Percentiles rank a stretch among this genome's conserved stretches.
Conservation (phyloP, 192 early-diverging fungal species). For the Cladochytrium replicatum region DNA sequence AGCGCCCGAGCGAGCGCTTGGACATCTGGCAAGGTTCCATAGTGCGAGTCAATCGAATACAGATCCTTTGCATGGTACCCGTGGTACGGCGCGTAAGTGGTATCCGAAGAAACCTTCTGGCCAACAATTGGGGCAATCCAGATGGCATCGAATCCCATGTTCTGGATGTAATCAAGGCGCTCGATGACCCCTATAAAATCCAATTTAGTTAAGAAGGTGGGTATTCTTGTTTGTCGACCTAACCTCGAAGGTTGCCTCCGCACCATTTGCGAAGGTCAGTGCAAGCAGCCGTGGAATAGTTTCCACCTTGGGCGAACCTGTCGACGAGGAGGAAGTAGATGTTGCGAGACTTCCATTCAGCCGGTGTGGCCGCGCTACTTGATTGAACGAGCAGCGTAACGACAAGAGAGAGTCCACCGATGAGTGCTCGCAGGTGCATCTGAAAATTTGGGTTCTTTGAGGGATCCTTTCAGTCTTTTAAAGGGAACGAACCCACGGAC, state of each 20-base stretch:
- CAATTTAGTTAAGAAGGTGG: too few species aligned
- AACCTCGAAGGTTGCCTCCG: too few species aligned
- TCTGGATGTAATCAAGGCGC: conserved; percentile 35
- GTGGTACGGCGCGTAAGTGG: conserved; percentile 18
- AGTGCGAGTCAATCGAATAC: conserved; percentile 26
- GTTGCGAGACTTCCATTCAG: conserved; percentile 30
- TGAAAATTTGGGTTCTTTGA: too few species aligned
- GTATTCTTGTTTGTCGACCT: too few species aligned
- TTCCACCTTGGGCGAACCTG: conserved; percentile 18
- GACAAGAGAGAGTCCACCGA: too few species aligned
- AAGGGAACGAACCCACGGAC: too few species aligned
- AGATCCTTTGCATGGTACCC: conserved; percentile 39
- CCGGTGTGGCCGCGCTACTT: too few species aligned
- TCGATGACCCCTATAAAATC: conserved; percentile 25
- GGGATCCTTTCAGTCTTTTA: too few species aligned
- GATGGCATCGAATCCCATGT: conserved; percentile 44
- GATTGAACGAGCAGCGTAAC: too few species aligned
- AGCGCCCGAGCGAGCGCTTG: conserved; percentile 19
- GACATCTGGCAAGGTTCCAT: conserved; percentile 32
- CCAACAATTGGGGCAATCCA: conserved; percentile 24
- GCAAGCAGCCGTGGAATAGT: conserved; percentile 2
- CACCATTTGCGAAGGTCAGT: conserved; percentile 23
- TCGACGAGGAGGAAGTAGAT: conserved; percentile 39
- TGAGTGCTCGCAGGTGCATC: too few species aligned
- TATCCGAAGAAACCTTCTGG: conserved; percentile 10